Evolutionary conservation across 2,329 filamentous ascomycete species (phyloP), one percentile per base, ranked within the genome.

Genomic region (Sporothrix mexicana): DNA sequence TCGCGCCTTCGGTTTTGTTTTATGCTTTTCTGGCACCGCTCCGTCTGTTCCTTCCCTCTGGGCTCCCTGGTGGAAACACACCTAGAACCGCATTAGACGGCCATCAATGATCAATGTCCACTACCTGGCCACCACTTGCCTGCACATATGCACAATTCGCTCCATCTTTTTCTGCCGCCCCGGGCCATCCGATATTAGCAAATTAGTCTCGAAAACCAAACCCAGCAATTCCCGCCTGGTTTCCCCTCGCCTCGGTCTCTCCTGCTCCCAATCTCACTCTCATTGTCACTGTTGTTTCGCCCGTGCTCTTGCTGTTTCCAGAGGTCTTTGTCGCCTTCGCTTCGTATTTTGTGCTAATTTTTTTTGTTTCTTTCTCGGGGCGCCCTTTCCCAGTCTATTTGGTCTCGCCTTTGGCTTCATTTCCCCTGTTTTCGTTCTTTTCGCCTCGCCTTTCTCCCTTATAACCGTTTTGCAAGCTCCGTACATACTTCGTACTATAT

Each of bases 161-260:
- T 61, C 36, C 45, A 23, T 59, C 36, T 72, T 49, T 36, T 57
- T 59, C 67, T 68, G 59, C 49, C 69, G 69, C 59, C 74, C 74
- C 74, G 74, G 74, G 70, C 72, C 67, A 75, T 75, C 74, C 74
- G 74, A 73, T 69, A 72, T 70, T 74, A 69, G 68, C 70, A 75
- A 73, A 72, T 69, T 72, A 72, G 70, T 72, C 70, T 68, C 68
- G 57, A 62, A 62, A 66, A 70, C 64, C 67, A 73, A 61, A 71
- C 62, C 66, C 70, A 70, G 69, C 72, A 68, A 70, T 73, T 74
- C 69, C 72, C 71, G 53, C 64, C 41, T 51, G 23, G 36, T 30
- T 36, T 66, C 41, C 45, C 49, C 71, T 70, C 57, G 45, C 51
- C 66, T 64, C 68, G 69, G 57, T 71, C 69, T 36, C 68, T 70